phyloP scores from a whole-genome alignment of 2,329 filamentous ascomycete species.

The Chrysosporium queenslandicum region DNA sequence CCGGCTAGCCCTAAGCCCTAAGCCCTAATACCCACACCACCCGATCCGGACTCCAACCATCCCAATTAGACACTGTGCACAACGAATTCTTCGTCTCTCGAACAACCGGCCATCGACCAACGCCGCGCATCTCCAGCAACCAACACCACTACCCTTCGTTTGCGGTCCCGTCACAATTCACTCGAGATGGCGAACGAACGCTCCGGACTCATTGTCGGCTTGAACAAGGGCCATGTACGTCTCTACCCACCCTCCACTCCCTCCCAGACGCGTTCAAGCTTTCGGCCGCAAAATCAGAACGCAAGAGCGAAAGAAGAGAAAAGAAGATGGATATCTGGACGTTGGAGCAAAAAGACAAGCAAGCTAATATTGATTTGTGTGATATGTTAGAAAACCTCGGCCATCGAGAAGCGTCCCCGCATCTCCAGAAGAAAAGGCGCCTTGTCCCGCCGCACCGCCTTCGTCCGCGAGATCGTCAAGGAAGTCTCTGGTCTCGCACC shows the following conservation, averaged over 20 bases:
- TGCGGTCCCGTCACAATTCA: conserved; percentile 27
- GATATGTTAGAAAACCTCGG: conserved; percentile 62
- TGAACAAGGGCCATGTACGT: conserved; percentile 60
- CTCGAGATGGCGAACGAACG: conserved; percentile 44
- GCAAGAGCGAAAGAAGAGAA: not conserved
- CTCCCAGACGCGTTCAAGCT: not conserved
- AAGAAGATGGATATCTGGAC: not conserved
- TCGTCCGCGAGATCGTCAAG: conserved; percentile 95
- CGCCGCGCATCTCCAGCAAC: conserved; percentile 13
- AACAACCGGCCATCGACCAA: conserved; percentile 7
- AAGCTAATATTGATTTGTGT: not conserved
- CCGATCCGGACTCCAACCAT: not conserved
- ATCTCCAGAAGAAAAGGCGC: conserved; percentile 86
- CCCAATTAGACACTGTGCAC: conserved; percentile 1
- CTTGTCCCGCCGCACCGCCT: conserved; percentile 91
- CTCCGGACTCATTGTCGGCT: conserved; percentile 48
- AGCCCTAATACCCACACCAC: conserved; percentile 1
- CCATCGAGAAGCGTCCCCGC: conserved; percentile 64
- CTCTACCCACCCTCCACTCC: conserved; percentile 14
- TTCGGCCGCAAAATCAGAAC: not conserved
- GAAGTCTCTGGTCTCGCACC: conserved; percentile 92
- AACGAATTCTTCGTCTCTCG: conserved; percentile 9
- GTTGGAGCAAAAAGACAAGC: not conserved
- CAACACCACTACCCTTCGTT: conserved; percentile 17
- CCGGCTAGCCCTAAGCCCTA: conserved; percentile 8